Percentiles rank a stretch among this genome's conserved stretches.
phyloP scores from a whole-genome alignment of 352 stramenopile genomes.

The Phytophthora europaea region DNA sequence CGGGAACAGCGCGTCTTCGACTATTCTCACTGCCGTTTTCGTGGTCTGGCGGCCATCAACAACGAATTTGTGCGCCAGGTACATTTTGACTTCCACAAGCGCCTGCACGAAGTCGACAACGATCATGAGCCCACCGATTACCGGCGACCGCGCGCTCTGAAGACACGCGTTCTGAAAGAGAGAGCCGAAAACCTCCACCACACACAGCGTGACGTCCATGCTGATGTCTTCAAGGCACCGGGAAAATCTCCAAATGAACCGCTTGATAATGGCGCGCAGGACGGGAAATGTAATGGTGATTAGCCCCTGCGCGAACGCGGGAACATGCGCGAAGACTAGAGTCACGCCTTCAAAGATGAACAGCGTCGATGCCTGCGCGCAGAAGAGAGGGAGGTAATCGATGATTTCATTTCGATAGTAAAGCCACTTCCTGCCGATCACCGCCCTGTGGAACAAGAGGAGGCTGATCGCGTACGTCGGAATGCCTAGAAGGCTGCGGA shows the following conservation, averaged over 20 bases:
- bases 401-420: background rate
- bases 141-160: conserved; percentile 21
- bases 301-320: background rate
- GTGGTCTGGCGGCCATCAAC: conserved; percentile 19
- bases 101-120: conserved; percentile 22
- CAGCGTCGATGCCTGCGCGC: conserved; percentile 23
- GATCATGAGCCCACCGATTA: conserved; percentile 16
- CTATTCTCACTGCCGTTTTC: conserved; percentile 29
- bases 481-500: conserved; percentile 21
- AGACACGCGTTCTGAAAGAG: conserved; percentile 41
- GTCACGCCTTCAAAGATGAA: conserved; percentile 29
- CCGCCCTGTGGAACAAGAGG: background rate
- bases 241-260: conserved; percentile 24
- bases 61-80: conserved; percentile 36
- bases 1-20: conserved; percentile 10
- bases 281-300: conserved; percentile 26
- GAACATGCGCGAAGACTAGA: conserved; percentile 20
- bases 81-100: conserved; percentile 19
- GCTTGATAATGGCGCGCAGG: conserved; percentile 24
- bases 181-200: conserved; percentile 39
- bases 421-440: conserved; percentile 2
- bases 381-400: conserved; percentile 26
- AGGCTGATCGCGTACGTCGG: background rate
- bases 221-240: conserved; percentile 34
- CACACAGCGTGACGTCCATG: conserved; percentile 35